phyloP scores from a whole-genome alignment of 192 early-diverging fungal genomes.

The Gryganskiella cystojenkinii region DNA sequence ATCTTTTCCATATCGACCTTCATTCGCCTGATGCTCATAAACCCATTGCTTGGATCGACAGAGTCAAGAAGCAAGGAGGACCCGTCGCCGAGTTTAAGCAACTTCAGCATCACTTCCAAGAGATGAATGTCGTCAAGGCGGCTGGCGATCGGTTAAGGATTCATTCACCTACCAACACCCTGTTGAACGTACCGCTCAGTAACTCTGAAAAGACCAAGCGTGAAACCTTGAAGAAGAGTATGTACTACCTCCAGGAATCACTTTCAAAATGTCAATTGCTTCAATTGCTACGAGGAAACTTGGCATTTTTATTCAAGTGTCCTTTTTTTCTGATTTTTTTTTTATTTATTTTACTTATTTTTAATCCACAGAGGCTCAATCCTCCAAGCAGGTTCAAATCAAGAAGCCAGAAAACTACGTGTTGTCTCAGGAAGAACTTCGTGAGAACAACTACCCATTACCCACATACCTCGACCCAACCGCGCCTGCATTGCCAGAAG shows the following conservation, averaged over 20 bases:
- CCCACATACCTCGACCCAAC: conserved; percentile 50
- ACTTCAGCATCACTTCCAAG: conserved; percentile 20
- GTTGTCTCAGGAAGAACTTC: conserved; percentile 53
- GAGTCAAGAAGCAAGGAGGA: conserved; percentile 14
- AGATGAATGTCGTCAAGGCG: conserved; percentile 50
- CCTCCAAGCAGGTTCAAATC: conserved; percentile 5
- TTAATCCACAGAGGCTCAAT: conserved; percentile 8
- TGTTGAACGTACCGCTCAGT: conserved; percentile 57
- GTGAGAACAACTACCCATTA: conserved; percentile 56
- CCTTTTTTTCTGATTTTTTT: background rate
- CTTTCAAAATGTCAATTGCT: too few relatives aligned
- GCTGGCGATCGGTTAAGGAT: conserved; percentile 49
- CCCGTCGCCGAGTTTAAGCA: conserved; percentile 18
- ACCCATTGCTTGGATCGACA: conserved; percentile 8
- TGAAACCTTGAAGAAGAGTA: conserved; percentile 38
- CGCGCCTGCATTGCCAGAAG: conserved; percentile 24
- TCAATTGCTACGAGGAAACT: too few relatives aligned
- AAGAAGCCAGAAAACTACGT: conserved; percentile 56
- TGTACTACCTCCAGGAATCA: background rate
- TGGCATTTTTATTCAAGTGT: too few relatives aligned
- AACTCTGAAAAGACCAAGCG: conserved; percentile 46
- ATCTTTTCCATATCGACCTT: conserved; percentile 45
- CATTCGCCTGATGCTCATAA: conserved; percentile 31
- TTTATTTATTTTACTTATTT: background rate
- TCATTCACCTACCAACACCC: conserved; percentile 46